A percentile compares a stretch with the other conserved stretches of the same genome.
These are phyloP conservation scores for Euryodendron excelsum DNA, from an alignment of 148 eudicot species.

Conservation along the genomic window DNA sequence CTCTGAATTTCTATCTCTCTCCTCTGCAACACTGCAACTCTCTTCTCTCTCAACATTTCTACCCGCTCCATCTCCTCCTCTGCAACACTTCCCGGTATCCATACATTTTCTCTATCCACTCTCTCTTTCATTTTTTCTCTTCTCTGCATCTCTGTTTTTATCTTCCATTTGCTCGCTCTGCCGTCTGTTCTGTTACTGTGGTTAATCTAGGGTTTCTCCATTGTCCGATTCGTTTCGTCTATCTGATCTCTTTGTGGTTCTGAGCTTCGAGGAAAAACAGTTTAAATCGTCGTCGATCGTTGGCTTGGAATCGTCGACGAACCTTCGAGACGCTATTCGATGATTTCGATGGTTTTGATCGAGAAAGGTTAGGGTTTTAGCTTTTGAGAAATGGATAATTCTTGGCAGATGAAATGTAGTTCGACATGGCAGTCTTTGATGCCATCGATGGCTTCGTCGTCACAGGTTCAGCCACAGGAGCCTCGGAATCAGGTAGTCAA, in stretches of 20 bases:
- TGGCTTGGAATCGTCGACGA: not conserved
- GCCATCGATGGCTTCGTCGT: constrained; percentile 24
- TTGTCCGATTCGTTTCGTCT: not conserved
- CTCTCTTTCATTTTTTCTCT: not conserved
- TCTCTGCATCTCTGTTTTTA: too few relatives aligned
- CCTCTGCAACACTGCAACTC: not conserved
- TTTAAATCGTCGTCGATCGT: not conserved
- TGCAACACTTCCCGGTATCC: not conserved
- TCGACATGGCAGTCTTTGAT: constrained; percentile 20
- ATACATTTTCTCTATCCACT: not conserved
- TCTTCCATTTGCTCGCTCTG: not conserved
- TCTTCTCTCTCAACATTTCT: not conserved
- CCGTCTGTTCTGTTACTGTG: not conserved
- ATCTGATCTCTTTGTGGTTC: constrained; percentile 3
- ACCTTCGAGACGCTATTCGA: not conserved
- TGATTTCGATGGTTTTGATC: constrained; percentile 3
- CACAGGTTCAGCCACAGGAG: constrained; percentile 26
- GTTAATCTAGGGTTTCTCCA: constrained; percentile 11
- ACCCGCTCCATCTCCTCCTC: not conserved
- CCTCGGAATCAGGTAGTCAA: constrained; percentile 31
- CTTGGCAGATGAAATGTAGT: constrained; percentile 39
- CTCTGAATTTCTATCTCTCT: not conserved
- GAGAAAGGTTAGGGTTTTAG: constrained; percentile 17
- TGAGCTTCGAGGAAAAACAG: not conserved
- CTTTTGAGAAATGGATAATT: constrained; percentile 28